Base-by-base conservation (phyloP, 768 basidiomycete genomes). In the Botryobasidium botryosum region DNA sequence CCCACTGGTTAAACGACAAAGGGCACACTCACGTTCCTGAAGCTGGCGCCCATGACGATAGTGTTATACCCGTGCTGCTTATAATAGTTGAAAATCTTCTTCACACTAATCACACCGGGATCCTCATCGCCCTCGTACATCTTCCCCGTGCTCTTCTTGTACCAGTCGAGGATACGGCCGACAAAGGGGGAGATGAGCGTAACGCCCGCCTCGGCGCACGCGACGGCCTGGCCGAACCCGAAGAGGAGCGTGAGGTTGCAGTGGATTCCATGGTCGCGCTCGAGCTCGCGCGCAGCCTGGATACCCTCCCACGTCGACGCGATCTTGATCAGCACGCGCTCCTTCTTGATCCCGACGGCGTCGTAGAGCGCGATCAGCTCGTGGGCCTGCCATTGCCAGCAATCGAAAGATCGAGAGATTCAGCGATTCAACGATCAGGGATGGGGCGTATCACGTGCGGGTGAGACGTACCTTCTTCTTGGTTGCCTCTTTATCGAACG, bases 221-320 rank as follows among this genome's bases (percentile, higher is more conserved):
- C 94, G 57, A 99, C 94, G 44, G 94, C 94, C 68, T 99, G 94
- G 36, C 71, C 83, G 64, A 99, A 99, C 55, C 94, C 94, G 68
- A 99, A 99, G 53, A 97, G 78, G 55, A 99, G 81, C 41, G 94
- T 99, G 53, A 99, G 76, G 69, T 99, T 97, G 72, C 90, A 96
- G 76, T 92, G 91, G 64, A 99, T 97, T 51, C 71, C 73, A 47
- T 94, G 77, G 54, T 92, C 82, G 50, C 72, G 63, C 70, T 99
- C 94, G 53, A 99, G 79, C 64, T 91, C 80, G 51, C 88, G 78
- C 29, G 94, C 94, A 48, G 94, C 94, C 64, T 99, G 92, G 68
- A 99, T 99, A 65, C 94, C 94, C 66, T 97, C 94, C 85, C 87
- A 99, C 39, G 91, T 91, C 32, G 94, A 92, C 25, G 92, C 94